Conservation (phyloP, 768 basidiomycete species). For the Mycena amicta region DNA sequence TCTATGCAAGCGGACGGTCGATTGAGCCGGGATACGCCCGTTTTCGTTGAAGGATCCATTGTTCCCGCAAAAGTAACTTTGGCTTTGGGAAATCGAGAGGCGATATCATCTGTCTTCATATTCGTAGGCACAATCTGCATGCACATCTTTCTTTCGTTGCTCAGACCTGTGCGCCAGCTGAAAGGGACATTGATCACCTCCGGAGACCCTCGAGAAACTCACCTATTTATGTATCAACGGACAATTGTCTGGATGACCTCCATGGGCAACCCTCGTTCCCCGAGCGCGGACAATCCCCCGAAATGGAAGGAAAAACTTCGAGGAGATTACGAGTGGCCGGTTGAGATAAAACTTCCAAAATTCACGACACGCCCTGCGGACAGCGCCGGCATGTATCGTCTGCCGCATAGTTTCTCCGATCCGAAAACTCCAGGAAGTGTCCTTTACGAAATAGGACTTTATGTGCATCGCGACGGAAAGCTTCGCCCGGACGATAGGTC, state of each 20-base stretch:
- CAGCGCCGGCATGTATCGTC: constrained; percentile 5
- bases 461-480: constrained; percentile 10
- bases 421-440: not conserved
- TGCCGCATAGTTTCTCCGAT: constrained; percentile 14
- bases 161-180: not conserved
- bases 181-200: constrained; percentile 8
- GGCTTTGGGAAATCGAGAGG: constrained; percentile 2
- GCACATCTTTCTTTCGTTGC: no score
- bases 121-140: constrained; percentile 2
- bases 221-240: not conserved
- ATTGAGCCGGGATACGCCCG: constrained; percentile 8
- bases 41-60: constrained; percentile 8
- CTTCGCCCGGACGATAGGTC: constrained; percentile 12
- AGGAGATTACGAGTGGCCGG: constrained; percentile 14
- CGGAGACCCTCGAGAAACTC: constrained; percentile 5
- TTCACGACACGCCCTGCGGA: not conserved
- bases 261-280: constrained; percentile 14
- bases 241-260: constrained; percentile 2
- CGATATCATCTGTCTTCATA: constrained; percentile 6
- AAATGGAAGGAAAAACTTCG: constrained; percentile 11
- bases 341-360: constrained; percentile 10
- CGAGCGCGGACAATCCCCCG: not conserved
- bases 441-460: constrained; percentile 8
- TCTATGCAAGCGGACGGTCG: constrained; percentile 5
- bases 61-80: constrained; percentile 11